These are phyloP conservation scores for Penicillium canescens DNA, from an alignment of 495 filamentous ascomycete species.

Conservation along the genomic window DNA sequence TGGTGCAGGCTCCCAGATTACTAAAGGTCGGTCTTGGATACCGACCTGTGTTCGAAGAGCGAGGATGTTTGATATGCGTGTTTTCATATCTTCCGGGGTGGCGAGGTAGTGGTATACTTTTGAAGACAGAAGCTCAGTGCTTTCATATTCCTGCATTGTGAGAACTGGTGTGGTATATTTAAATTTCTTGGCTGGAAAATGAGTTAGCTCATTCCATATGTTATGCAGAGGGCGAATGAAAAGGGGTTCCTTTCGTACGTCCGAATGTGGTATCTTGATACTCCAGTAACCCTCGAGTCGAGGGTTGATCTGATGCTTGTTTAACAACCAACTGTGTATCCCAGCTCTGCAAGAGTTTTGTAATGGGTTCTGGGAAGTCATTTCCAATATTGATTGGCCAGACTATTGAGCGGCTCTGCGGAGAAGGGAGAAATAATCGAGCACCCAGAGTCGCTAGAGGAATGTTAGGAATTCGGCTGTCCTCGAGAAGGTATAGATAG, in stretches of 20 bases:
- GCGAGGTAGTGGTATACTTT: conserved; percentile 74
- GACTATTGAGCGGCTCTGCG: conserved; percentile 52
- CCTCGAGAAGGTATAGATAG: not conserved
- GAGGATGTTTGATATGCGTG: conserved; percentile 8
- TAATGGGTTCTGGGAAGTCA: conserved; percentile 69
- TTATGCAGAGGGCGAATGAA: conserved; percentile 21
- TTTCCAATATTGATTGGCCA: conserved; percentile 82
- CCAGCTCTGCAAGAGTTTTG: conserved; percentile 60
- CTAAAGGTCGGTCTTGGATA: conserved; percentile 20
- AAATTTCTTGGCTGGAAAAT: conserved; percentile 59
- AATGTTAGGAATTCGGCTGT: not conserved
- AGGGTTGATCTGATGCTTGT: conserved; percentile 69
- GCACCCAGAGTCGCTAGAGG: conserved; percentile 35
- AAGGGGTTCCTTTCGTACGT: conserved; percentile 30
- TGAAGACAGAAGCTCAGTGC: conserved; percentile 9
- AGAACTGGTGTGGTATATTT: conserved; percentile 66
- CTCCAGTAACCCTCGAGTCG: conserved; percentile 33
- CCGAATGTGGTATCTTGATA: conserved; percentile 38
- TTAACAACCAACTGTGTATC: conserved; percentile 62
- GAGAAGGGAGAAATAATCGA: conserved; percentile 24
- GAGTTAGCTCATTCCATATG: not conserved
- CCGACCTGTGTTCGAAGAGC: conserved; percentile 7
- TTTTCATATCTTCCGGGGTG: conserved; percentile 54
- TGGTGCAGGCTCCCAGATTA: conserved; percentile 42
- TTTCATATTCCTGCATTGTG: conserved; percentile 6